These are phyloP conservation scores for Verticillium nubilum DNA, from an alignment of 2,329 filamentous ascomycete genomes.

Conservation along the genomic window DNA sequence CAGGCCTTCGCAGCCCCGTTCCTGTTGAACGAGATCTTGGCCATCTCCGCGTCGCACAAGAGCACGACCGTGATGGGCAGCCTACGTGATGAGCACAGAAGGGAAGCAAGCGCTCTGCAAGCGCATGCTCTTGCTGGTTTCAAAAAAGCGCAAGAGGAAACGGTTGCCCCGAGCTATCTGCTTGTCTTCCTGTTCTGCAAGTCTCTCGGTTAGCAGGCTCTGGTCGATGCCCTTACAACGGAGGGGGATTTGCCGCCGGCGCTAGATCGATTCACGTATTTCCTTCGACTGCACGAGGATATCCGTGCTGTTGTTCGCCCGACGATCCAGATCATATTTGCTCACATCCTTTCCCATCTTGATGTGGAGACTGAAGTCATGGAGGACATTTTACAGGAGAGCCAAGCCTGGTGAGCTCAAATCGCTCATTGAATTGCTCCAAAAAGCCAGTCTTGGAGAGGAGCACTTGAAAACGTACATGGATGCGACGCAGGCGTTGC, in stretches of 20 bases:
- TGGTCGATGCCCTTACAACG: neutral
- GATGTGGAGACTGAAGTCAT: neutral
- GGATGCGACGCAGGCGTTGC: neutral
- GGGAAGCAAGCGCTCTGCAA: neutral
- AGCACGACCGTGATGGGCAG: conserved; percentile 14
- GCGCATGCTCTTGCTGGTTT: neutral
- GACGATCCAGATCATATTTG: neutral
- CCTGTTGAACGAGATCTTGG: conserved; percentile 41
- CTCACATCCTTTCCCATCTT: neutral
- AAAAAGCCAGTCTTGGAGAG: neutral
- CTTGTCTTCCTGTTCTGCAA: neutral
- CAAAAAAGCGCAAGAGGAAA: neutral
- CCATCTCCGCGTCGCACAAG: conserved; percentile 36
- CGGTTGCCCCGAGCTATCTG: neutral
- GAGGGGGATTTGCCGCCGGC: neutral
- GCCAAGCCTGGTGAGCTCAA: neutral
- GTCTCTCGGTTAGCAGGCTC: neutral
- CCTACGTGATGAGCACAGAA: neutral
- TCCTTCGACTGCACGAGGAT: neutral
- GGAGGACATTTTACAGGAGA: neutral
- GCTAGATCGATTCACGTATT: neutral
- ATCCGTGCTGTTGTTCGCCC: neutral
- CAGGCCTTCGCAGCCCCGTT: conserved; percentile 27
- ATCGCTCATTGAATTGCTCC: neutral
- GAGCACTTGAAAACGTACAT: neutral